Conservation (phyloP, 192 early-diverging fungal species). For the Coemansia sp. region DNA sequence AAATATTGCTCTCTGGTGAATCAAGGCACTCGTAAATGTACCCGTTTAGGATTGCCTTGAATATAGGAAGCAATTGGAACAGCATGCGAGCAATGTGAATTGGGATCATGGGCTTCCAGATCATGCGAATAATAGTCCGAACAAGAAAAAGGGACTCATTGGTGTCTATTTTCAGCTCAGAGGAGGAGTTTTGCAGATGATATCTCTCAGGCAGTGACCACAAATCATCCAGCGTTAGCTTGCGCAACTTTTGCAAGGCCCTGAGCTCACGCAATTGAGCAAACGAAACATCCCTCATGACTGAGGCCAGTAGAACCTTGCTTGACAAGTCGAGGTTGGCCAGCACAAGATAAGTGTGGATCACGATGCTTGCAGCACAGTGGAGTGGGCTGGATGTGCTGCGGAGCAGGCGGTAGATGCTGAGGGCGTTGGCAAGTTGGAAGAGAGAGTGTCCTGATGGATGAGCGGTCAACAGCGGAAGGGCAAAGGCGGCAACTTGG, state of each 20-base stretch:
- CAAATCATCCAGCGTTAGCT: slow-evolving; percentile 18
- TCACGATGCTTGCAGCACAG: not conserved
- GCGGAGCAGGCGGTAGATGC: slow-evolving; percentile 9
- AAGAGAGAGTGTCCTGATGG: not conserved
- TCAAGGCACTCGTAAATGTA: slow-evolving; percentile 33
- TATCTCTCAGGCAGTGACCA: slow-evolving; percentile 24
- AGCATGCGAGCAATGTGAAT: slow-evolving; percentile 12
- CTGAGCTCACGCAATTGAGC: slow-evolving; percentile 23
- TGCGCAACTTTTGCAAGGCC: slow-evolving; percentile 9
- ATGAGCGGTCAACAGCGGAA: not conserved
- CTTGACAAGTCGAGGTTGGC: slow-evolving; percentile 10
- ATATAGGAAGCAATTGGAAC: not conserved
- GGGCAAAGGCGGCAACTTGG: not conserved
- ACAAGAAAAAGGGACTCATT: slow-evolving; percentile 34
- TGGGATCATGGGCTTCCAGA: slow-evolving; percentile 41
- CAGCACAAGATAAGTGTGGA: slow-evolving; percentile 10
- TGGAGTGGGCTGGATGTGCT: not conserved
- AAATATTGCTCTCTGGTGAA: not conserved
- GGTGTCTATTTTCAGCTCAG: slow-evolving; percentile 25
- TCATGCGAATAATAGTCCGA: slow-evolving; percentile 28
- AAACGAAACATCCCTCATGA: slow-evolving; percentile 4
- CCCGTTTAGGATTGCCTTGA: not conserved
- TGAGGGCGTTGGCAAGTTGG: slow-evolving; percentile 13
- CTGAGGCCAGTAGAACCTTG: not conserved
- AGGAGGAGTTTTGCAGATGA: not conserved